phyloP scores from a whole-genome alignment of 495 filamentous ascomycete genomes.

The Tricharina praecox region DNA sequence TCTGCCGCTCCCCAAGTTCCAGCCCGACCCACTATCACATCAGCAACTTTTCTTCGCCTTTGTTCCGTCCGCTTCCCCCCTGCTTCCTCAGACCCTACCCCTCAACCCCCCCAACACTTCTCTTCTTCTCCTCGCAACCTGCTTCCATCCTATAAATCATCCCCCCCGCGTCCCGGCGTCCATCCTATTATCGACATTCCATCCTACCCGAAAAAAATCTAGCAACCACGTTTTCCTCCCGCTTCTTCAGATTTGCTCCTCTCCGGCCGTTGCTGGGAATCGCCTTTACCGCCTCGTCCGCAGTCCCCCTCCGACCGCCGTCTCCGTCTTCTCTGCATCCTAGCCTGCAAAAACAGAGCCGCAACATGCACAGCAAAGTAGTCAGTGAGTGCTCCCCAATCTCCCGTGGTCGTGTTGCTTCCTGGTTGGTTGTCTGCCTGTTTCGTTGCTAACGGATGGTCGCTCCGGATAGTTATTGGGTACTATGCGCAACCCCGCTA shows the following conservation, averaged over 20 bases:
- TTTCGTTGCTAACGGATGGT: too few species aligned
- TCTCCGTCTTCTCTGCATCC: neutral
- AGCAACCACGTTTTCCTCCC: slow-evolving; percentile 22
- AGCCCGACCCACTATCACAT: slow-evolving; percentile 13
- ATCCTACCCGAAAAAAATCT: slow-evolving; percentile 3
- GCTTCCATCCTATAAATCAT: slow-evolving; percentile 1
- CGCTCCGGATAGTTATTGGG: slow-evolving; percentile 24
- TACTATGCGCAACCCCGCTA: slow-evolving; percentile 11
- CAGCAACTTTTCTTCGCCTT: slow-evolving; percentile 11
- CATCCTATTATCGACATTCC: neutral
- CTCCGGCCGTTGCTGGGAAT: slow-evolving; percentile 16
- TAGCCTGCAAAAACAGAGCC: slow-evolving; percentile 6
- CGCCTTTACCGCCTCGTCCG: neutral
- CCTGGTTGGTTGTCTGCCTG: too few species aligned
- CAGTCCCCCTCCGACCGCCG: slow-evolving; percentile 2
- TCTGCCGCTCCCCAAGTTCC: neutral
- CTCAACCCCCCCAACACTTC: neutral
- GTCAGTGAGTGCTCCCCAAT: slow-evolving; percentile 40
- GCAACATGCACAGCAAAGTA: slow-evolving; percentile 67
- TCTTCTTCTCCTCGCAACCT: neutral
- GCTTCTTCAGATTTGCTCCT: slow-evolving; percentile 5
- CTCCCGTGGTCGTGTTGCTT: neutral
- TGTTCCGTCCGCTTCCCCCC: neutral
- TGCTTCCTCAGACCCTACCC: too few species aligned
- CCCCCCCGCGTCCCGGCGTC: neutral